Percentiles rank a stretch among this genome's conserved stretches.
These are phyloP conservation scores for Rhododendron ovatum DNA, from an alignment of 148 eudicot genomes.

Conservation along the genomic window DNA sequence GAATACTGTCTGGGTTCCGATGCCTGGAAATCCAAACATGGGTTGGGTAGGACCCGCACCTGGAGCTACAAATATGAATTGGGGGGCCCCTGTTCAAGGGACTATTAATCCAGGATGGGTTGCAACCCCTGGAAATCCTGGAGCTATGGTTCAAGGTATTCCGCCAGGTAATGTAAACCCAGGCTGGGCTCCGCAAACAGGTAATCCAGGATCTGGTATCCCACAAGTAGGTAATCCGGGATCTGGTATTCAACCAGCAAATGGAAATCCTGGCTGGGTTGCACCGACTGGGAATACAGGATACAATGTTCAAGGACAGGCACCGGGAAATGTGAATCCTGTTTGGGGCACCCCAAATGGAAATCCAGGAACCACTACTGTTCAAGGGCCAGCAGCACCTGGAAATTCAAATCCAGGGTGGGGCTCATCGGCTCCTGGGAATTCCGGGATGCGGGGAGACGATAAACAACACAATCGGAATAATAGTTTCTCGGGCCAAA, in stretches of 20 bases:
- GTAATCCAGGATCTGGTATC: slow-evolving; percentile 21
- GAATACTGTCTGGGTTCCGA: slow-evolving; percentile 29
- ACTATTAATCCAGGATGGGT: slow-evolving; percentile 26
- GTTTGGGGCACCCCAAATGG: slow-evolving; percentile 40
- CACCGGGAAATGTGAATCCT: slow-evolving; percentile 35
- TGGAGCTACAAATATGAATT: slow-evolving; percentile 28
- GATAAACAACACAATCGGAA: slow-evolving; percentile 37
- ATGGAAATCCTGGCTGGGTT: slow-evolving; percentile 30
- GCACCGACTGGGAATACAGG: slow-evolving; percentile 27
- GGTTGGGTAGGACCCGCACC: slow-evolving; percentile 52
- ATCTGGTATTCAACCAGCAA: slow-evolving; percentile 24
- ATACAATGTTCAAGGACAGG: slow-evolving; percentile 20
- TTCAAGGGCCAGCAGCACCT: slow-evolving; percentile 25
- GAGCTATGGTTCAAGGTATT: slow-evolving; percentile 17
- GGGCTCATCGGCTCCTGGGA: slow-evolving; percentile 39
- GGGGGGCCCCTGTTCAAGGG: slow-evolving; percentile 33
- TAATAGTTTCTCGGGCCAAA: slow-evolving; percentile 24
- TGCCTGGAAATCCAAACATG: slow-evolving; percentile 52
- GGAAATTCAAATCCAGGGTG: slow-evolving; percentile 46
- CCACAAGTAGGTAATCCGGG: slow-evolving; percentile 25
- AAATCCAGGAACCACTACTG: slow-evolving; percentile 24
- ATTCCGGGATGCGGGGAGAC: slow-evolving; percentile 33
- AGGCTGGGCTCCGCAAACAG: slow-evolving; percentile 47
- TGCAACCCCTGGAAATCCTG: slow-evolving; percentile 32
- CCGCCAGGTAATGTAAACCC: slow-evolving; percentile 34